Conservation (phyloP, 225 moss, liverwort and hornwort genomes). For the Pseudisothecium myosuroides region DNA sequence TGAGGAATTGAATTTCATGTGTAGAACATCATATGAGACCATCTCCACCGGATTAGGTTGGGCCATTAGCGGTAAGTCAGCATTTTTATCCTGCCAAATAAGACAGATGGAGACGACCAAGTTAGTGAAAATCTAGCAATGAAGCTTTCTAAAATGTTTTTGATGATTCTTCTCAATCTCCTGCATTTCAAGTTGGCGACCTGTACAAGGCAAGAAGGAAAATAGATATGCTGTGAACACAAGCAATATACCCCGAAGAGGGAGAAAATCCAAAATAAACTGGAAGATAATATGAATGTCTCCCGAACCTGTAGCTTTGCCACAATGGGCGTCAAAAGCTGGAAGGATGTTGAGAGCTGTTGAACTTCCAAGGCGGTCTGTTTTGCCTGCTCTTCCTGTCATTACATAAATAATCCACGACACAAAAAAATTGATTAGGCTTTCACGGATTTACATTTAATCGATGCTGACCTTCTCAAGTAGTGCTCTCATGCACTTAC, state of each 20-base stretch:
- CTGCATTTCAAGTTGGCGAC: background rate
- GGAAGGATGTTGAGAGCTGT: conserved; percentile 48
- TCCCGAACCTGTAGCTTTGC: conserved; percentile 1
- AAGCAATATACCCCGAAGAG: background rate
- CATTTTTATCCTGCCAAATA: conserved; percentile 5
- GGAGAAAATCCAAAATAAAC: background rate
- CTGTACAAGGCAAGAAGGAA: background rate
- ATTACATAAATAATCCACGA: background rate
- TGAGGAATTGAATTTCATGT: background rate
- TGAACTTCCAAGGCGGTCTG: conserved; percentile 58
- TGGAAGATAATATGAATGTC: background rate
- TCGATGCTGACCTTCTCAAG: background rate
- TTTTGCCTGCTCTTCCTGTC: conserved; percentile 62
- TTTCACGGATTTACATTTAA: background rate
- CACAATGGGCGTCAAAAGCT: conserved; percentile 45
- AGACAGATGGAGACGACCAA: background rate
- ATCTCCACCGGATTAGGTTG: background rate
- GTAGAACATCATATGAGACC: background rate
- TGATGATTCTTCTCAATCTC: background rate
- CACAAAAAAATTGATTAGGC: background rate
- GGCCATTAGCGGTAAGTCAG: background rate
- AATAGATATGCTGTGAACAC: background rate
- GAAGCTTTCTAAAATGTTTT: background rate
- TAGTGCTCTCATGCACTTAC: background rate
- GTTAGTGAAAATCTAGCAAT: background rate